Evolutionary conservation across 1,284 basidiomycete genomes (phyloP).

Genomic region (Malassezia sympodialis): DNA sequence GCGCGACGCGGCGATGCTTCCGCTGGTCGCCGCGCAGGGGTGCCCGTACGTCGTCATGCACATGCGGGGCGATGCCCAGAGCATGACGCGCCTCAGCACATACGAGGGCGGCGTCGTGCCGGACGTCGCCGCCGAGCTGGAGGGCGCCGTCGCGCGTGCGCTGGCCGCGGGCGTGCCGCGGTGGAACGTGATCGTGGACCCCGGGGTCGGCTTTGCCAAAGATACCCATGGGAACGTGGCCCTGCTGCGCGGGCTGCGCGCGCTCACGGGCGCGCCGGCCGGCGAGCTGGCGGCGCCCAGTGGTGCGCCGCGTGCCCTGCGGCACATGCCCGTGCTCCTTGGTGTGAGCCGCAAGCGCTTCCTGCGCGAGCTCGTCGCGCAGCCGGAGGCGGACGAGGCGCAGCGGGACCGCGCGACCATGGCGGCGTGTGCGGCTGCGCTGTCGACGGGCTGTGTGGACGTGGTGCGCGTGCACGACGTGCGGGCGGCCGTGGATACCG

Average conservation of each 20-base stretch:
- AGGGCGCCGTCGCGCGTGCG: constrained; percentile 59
- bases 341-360: constrained; percentile 42
- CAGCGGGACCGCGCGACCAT: constrained; percentile 73
- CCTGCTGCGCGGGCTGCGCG: constrained; percentile 46
- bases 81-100: constrained; percentile 52
- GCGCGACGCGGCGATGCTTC: constrained; percentile 56
- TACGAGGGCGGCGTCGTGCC: constrained; percentile 63
- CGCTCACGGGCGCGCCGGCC: background rate
- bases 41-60: constrained; percentile 80
- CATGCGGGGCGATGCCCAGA: constrained; percentile 63
- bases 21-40: constrained; percentile 51
- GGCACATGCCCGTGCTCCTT: constrained; percentile 33
- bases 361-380: constrained; percentile 39
- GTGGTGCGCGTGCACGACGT: constrained; percentile 79
- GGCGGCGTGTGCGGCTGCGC: constrained; percentile 64
- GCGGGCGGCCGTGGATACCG: constrained; percentile 58
- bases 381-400: constrained; percentile 15
- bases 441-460: constrained; percentile 60
- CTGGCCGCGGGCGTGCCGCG: constrained; percentile 69
- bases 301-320: constrained; percentile 16
- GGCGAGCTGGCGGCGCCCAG: background rate
- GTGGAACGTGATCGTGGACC: constrained; percentile 86
- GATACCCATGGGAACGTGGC: constrained; percentile 64
- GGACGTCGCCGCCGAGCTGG: constrained; percentile 67
- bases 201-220: constrained; percentile 93